A percentile compares a stretch with the other conserved stretches of the same genome.
These are phyloP conservation scores for Paramecium octaurelia DNA, from an alignment of 73 alveolate genomes.

Conservation along the genomic window DNA sequence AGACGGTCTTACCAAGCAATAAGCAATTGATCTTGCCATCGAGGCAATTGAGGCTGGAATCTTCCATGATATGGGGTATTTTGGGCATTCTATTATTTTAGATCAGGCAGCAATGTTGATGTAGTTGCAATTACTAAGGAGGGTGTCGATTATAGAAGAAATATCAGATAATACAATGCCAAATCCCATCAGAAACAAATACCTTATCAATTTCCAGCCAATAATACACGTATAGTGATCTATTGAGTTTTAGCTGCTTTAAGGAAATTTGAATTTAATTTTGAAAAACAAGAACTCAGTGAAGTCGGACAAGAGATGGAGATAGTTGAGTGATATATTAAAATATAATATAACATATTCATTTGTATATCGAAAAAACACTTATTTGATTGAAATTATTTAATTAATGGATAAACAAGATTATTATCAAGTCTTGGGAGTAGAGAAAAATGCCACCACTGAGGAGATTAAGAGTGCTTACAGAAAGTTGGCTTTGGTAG, in stretches of 20 bases:
- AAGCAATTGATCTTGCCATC: conserved; percentile 80
- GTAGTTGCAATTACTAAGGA: conserved; percentile 76
- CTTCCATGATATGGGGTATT: conserved; percentile 95
- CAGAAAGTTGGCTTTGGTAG: conserved; percentile 63
- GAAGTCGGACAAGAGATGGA: conserved; percentile 11
- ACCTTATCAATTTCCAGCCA: neutral
- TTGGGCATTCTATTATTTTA: neutral
- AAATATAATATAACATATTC: conserved; percentile 11
- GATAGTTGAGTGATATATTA: conserved; percentile 24
- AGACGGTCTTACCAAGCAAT: conserved; percentile 87
- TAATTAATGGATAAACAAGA: conserved; percentile 64
- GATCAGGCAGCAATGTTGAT: conserved; percentile 96
- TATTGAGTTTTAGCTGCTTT: neutral
- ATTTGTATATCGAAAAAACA: neutral
- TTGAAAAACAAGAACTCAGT: conserved; percentile 15
- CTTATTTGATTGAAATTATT: neutral
- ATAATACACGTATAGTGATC: neutral
- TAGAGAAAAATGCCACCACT: conserved; percentile 68
- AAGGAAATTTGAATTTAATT: neutral
- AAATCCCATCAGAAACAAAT: conserved; percentile 64
- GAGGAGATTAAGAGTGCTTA: conserved; percentile 75
- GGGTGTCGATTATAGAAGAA: conserved; percentile 75
- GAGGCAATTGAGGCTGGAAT: conserved; percentile 96
- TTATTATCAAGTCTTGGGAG: conserved; percentile 80
- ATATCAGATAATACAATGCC: conserved; percentile 78